Evolutionary conservation across 345 rosid species (phyloP).

Genomic region (Carallia pectinifolia): DNA sequence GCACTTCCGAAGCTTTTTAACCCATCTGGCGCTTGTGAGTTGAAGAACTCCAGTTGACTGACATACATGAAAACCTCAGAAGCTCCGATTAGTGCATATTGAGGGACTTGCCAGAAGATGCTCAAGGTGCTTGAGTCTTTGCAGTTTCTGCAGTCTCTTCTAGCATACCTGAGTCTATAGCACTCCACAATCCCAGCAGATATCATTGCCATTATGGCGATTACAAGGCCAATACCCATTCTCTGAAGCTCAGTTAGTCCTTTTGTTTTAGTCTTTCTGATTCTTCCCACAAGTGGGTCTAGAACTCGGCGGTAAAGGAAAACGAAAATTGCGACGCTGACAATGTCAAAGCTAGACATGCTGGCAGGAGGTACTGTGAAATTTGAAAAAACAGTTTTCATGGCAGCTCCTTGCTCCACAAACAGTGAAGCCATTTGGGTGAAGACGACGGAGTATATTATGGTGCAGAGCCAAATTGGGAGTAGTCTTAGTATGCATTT

Average conservation of each 20-base stretch:
- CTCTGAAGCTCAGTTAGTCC: conserved; percentile 92
- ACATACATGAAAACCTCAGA: conserved; percentile 99
- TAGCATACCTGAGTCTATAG: conserved; percentile 67
- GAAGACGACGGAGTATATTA: conserved; percentile 89
- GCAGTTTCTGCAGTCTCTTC: conserved; percentile 64
- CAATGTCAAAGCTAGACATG: conserved; percentile 97
- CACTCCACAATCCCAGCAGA: conserved; percentile 85
- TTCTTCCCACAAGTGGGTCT: conserved; percentile 59
- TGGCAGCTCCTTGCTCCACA: conserved; percentile 98
- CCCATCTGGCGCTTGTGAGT: conserved; percentile 92
- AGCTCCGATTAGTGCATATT: conserved; percentile 85
- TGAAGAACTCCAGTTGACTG: conserved; percentile 94
- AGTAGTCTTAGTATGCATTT: conserved; percentile 88
- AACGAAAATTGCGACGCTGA: conserved; percentile 85
- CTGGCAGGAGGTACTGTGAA: conserved; percentile 89
- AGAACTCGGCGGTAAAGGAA: conserved; percentile 78
- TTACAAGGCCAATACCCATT: conserved; percentile 95
- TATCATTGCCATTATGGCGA: conserved; percentile 85
- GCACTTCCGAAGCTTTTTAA: conserved; percentile 96
- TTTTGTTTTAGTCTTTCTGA: conserved; percentile 46
- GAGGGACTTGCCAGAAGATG: conserved; percentile 99
- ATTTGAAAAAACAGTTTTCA: conserved; percentile 69
- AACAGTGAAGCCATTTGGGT: conserved; percentile 99
- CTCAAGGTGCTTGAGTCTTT: conserved; percentile 92
- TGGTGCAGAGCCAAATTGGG: conserved; percentile 98